Evolutionary conservation across 2,329 filamentous ascomycete species (phyloP).

Genomic region (Ophioceras dolichostomum): DNA sequence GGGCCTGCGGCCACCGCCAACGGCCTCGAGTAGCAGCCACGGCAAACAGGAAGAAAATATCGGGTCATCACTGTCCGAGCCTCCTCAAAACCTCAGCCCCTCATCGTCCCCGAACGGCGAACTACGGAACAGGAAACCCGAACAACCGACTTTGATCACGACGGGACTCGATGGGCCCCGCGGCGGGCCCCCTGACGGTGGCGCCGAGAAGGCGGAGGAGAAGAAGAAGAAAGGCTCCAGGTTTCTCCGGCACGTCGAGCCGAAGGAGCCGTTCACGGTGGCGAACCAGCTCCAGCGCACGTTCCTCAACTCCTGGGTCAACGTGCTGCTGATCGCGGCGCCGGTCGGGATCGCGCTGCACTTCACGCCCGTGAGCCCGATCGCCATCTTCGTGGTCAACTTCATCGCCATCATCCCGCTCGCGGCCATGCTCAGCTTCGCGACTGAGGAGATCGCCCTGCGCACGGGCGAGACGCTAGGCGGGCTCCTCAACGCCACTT

Average conservation of each 20-base stretch:
- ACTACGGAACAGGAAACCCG: constrained; percentile 12
- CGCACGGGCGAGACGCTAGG: constrained; percentile 74
- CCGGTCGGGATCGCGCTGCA: constrained; percentile 65
- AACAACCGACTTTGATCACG: constrained; percentile 10
- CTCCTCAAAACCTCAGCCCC: too few relatives aligned
- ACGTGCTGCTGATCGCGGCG: constrained; percentile 65
- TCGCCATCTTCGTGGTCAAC: constrained; percentile 74
- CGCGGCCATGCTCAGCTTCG: constrained; percentile 68
- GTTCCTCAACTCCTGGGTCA: constrained; percentile 75
- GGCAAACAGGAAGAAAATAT: too few relatives aligned
- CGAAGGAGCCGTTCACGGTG: constrained; percentile 43
- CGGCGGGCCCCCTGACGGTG: constrained; percentile 8
- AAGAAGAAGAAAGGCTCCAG: constrained; percentile 19
- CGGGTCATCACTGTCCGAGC: too few relatives aligned
- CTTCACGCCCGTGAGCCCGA: constrained; percentile 40
- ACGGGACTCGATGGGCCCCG: constrained; percentile 7
- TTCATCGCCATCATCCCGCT: constrained; percentile 86
- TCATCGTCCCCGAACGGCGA: too few relatives aligned
- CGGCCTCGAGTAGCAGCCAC: constrained; percentile 1
- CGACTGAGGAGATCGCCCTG: constrained; percentile 78
- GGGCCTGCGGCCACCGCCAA: not conserved
- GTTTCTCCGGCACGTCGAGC: constrained; percentile 32
- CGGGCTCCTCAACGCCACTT: constrained; percentile 77
- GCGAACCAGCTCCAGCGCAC: constrained; percentile 61
- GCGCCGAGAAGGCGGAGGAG: constrained; percentile 25